These are phyloP conservation scores for Kernera saxatilis DNA, from an alignment of 345 rosid species.

Conservation along the genomic window DNA sequence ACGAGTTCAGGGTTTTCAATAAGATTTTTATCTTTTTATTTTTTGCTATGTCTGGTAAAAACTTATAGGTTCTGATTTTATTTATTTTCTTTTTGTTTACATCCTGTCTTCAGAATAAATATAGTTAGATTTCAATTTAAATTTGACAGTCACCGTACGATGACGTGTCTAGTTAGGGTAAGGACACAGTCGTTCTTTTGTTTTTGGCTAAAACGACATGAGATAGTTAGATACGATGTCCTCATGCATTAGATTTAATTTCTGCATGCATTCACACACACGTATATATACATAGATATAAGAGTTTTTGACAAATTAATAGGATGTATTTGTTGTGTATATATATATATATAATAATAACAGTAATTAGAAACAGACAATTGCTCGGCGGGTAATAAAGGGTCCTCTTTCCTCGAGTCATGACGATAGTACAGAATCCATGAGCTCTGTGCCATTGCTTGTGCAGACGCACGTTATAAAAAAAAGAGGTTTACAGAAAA, in stretches of 20 bases:
- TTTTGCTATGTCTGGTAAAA: constrained; percentile 13
- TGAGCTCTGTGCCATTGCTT: constrained; percentile 33
- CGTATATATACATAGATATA: background rate
- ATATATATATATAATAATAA: background rate
- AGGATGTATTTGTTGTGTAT: background rate
- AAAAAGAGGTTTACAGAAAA: constrained; percentile 10
- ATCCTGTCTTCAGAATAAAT: constrained; percentile 7
- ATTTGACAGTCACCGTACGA: constrained; percentile 20
- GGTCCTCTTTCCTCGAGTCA: constrained; percentile 8
- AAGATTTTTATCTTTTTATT: background rate
- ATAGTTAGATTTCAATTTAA: constrained; percentile 15
- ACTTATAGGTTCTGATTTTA: background rate
- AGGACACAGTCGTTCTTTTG: constrained; percentile 10
- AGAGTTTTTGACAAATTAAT: background rate
- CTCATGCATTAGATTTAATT: constrained; percentile 8
- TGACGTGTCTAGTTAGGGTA: constrained; percentile 33
- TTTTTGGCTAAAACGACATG: constrained; percentile 26
- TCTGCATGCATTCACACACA: constrained; percentile 17
- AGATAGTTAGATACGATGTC: constrained; percentile 11
- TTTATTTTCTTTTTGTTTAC: background rate
- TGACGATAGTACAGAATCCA: constrained; percentile 32
- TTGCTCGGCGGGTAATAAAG: constrained; percentile 22
- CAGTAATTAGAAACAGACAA: constrained; percentile 3
- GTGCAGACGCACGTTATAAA: constrained; percentile 25
- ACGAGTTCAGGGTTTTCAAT: constrained; percentile 10